These are phyloP conservation scores for Eimeria zaria DNA, from an alignment of 169 alveolate species.

Conservation along the genomic window DNA sequence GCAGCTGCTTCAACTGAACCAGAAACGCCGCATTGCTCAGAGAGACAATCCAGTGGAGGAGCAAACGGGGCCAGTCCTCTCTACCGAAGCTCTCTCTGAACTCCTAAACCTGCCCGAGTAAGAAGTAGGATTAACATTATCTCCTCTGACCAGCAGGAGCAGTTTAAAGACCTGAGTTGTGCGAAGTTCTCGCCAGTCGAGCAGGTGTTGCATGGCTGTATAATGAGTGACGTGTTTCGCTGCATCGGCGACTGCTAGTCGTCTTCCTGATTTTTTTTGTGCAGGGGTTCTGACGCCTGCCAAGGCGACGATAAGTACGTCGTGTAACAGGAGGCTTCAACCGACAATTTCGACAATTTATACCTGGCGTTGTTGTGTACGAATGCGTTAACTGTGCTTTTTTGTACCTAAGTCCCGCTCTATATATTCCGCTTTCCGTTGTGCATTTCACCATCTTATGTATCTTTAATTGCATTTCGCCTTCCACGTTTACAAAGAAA, in stretches of 20 bases:
- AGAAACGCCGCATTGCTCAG: slow-evolving; percentile 57
- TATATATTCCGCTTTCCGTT: not conserved
- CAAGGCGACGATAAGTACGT: slow-evolving; percentile 4
- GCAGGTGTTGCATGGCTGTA: not conserved
- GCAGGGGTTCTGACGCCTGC: not conserved
- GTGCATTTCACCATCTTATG: not conserved
- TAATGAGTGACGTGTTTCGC: not conserved
- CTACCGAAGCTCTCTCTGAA: slow-evolving; percentile 62
- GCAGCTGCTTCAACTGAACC: slow-evolving; percentile 54
- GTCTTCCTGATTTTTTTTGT: not conserved
- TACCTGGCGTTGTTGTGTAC: too few species aligned
- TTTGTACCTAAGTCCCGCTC: not conserved
- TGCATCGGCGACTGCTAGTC: not conserved
- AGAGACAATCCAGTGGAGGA: not conserved
- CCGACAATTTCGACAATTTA: too few species aligned
- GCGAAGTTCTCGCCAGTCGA: not conserved
- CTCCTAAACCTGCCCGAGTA: slow-evolving; percentile 36
- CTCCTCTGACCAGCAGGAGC: not conserved
- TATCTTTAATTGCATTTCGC: not conserved
- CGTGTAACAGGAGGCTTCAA: not conserved
- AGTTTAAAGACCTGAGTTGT: not conserved
- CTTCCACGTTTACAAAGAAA: not conserved
- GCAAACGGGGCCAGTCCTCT: slow-evolving; percentile 24
- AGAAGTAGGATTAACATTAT: not conserved
- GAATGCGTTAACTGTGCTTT: not conserved